Conservation (phyloP, 73 alveolate genomes). For the Tetrahymena thermophila region DNA sequence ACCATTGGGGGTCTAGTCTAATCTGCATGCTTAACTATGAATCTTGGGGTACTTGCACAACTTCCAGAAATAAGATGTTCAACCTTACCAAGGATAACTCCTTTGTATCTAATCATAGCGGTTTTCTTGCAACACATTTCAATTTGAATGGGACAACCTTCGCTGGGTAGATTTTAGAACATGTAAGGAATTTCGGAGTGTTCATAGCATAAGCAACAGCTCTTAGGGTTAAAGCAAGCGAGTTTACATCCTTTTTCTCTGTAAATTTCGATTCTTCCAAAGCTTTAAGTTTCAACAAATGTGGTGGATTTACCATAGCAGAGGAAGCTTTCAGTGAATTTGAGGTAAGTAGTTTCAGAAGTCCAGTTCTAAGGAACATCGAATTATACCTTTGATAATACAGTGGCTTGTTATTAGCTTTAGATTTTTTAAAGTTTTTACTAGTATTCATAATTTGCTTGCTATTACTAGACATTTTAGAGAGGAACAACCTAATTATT, state of each 20-base stretch:
- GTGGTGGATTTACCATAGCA: background rate
- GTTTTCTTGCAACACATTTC: background rate
- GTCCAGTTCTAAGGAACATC: background rate
- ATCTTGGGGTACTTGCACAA: background rate
- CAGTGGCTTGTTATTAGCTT: background rate
- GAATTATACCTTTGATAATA: background rate
- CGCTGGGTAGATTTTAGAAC: background rate
- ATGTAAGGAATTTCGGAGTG: background rate
- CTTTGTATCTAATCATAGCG: background rate
- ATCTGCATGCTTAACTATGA: background rate
- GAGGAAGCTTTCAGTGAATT: background rate
- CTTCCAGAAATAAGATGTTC: background rate
- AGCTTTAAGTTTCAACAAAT: background rate
- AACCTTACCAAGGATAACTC: background rate
- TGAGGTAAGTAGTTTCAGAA: background rate
- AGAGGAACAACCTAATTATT: background rate
- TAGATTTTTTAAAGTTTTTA: background rate
- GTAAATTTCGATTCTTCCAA: background rate
- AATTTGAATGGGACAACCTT: background rate
- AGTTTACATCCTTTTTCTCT: background rate
- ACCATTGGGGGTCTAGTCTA: background rate
- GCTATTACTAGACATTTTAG: background rate
- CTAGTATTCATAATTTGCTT: background rate
- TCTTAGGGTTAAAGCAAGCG: background rate
- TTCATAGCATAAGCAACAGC: background rate